A percentile compares a stretch with the other conserved stretches of the same genome.
These are phyloP conservation scores for Aureobasidium sp. DNA, from an alignment of 2,329 filamentous ascomycete genomes.

Conservation along the genomic window DNA sequence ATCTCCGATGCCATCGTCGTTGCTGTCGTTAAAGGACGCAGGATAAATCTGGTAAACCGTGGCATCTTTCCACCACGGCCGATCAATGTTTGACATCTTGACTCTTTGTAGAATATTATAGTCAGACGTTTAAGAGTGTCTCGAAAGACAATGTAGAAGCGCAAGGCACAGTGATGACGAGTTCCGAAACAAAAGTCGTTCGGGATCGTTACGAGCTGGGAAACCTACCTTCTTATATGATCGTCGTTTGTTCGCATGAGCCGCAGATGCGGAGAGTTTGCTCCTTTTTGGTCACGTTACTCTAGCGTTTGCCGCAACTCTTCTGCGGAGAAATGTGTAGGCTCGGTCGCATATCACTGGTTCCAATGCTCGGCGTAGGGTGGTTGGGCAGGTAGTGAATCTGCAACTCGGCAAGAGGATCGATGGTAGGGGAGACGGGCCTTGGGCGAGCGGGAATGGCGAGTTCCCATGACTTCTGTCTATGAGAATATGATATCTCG, in stretches of 20 bases:
- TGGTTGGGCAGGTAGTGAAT: no score
- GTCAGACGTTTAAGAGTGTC: neutral
- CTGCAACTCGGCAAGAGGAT: no score
- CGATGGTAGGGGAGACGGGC: no score
- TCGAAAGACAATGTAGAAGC: neutral
- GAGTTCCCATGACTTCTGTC: no score
- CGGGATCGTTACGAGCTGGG: neutral
- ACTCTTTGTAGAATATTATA: neutral
- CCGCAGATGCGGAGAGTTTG: neutral
- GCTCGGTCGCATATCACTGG: no score
- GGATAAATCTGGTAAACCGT: slow-evolving; percentile 40
- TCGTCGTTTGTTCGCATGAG: neutral
- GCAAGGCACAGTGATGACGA: neutral
- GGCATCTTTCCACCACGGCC: slow-evolving; percentile 38
- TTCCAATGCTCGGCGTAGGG: no score
- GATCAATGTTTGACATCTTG: neutral
- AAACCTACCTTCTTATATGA: neutral
- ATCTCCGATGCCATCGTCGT: slow-evolving; percentile 52
- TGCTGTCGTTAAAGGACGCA: slow-evolving; percentile 41
- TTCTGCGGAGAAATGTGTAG: no score
- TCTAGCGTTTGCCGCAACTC: neutral
- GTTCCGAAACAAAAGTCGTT: neutral
- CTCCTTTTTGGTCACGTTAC: neutral
- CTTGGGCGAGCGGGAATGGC: no score
- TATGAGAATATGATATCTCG: no score